These are phyloP conservation scores for Tuber umbilicatum DNA, from an alignment of 495 filamentous ascomycete species.

Conservation along the genomic window DNA sequence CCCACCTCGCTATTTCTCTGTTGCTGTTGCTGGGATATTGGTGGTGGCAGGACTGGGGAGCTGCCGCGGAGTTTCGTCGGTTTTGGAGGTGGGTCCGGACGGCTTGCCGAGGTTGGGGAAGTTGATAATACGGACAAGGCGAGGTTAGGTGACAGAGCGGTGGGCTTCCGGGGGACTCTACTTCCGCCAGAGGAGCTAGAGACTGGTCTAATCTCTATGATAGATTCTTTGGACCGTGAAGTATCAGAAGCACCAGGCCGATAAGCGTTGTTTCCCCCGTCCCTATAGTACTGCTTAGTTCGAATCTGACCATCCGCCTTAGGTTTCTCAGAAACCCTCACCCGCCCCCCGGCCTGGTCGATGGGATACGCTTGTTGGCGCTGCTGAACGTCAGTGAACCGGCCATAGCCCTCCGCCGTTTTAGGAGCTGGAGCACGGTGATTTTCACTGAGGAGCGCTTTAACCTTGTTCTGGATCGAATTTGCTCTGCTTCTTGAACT, in stretches of 20 bases:
- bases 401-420: conserved; percentile 84
- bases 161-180: conserved; percentile 12
- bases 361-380: conserved; percentile 22
- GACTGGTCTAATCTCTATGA: conserved; percentile 5
- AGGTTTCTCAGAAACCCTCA: conserved; percentile 18
- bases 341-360: not conserved
- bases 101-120: conserved; percentile 20
- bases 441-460: conserved; percentile 75
- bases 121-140: conserved; percentile 40
- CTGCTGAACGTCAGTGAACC: conserved; percentile 56
- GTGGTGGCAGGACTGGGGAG: conserved; percentile 10
- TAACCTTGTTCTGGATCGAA: conserved; percentile 84
- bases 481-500: conserved; percentile 59
- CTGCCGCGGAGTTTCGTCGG: conserved; percentile 51
- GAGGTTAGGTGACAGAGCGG: conserved; percentile 5
- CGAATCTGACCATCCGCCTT: conserved; percentile 11
- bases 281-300: not conserved
- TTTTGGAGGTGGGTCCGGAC: conserved; percentile 52
- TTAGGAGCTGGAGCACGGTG: conserved; percentile 54
- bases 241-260: conserved; percentile 5
- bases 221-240: conserved; percentile 8
- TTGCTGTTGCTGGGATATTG: not conserved
- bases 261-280: conserved; percentile 16
- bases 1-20: conserved; percentile 25
- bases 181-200: conserved; percentile 5